Evolutionary conservation across 2,329 filamentous ascomycete species (phyloP).

Genomic region (Fusarium nelsonii): DNA sequence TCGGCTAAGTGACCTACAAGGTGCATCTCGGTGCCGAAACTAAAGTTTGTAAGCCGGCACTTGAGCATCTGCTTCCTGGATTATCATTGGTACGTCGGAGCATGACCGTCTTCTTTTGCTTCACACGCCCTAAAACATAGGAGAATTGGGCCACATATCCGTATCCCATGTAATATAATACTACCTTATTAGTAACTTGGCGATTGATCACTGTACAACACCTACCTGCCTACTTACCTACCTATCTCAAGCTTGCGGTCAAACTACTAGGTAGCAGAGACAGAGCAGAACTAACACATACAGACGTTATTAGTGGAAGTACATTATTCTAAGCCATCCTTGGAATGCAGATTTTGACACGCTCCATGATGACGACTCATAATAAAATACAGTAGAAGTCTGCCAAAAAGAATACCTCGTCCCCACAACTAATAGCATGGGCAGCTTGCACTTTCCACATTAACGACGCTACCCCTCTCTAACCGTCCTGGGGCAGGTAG

Average conservation of each 20-base stretch:
- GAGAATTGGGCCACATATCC: background rate
- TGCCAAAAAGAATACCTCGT: background rate
- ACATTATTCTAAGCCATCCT: too few species aligned
- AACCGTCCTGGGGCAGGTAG: conserved; percentile 18
- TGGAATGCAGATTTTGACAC: too few species aligned
- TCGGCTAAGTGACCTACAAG: background rate
- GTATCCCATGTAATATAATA: background rate
- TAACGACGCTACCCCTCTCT: conserved; percentile 1
- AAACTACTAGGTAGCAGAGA: too few species aligned
- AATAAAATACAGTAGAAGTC: background rate
- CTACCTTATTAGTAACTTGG: background rate
- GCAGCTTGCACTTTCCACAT: background rate
- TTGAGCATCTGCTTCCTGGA: background rate
- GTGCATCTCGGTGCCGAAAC: background rate
- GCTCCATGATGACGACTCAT: too few species aligned
- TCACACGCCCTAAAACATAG: background rate
- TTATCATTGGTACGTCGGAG: background rate
- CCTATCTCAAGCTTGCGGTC: too few species aligned
- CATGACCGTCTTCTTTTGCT: background rate
- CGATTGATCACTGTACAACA: too few species aligned
- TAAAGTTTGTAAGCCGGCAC: background rate
- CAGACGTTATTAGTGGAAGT: too few species aligned
- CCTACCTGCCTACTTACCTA: too few species aligned
- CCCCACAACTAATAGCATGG: background rate
- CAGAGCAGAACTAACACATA: too few species aligned